Evolutionary conservation across 2,329 filamentous ascomycete genomes (phyloP), one percentile per base, ranked within the genome.

Genomic region (Colletotrichum viniferum): DNA sequence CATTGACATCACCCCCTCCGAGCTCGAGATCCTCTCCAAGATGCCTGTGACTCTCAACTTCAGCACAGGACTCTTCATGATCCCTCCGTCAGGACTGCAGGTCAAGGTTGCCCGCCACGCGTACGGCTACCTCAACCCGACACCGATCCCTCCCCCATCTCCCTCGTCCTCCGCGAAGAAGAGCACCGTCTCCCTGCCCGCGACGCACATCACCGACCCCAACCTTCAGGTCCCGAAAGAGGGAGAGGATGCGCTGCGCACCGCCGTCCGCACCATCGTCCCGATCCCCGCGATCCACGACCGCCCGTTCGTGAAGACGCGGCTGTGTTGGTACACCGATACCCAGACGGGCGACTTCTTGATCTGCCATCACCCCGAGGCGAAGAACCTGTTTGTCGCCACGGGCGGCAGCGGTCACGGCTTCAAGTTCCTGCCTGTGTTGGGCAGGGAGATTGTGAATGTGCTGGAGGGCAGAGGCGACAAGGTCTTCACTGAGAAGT

Each of bases 261-360:
- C 85, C 3, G 93, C 90, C 3, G 84, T 96, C 30, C 86, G 84
- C 14, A 87, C 91, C 74, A 88, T 94, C 79, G 86, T 94, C 6
- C 92, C 94, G 2, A 81, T 88, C 76, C 84, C 84, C 8, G 86
- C 87, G 12, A 86, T 94, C 21, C 87, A 87, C 65, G 86, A 88
- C 28, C 87, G 93, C 30, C 90, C 91, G 2, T 95, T 94, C 85
- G 84, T 85, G 73, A 86, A 87, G 69, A 93, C 91, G 3, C 87
- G 92, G 28, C 84, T 95, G 69, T 95, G 94, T 85, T 95, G 94
- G 94, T 95, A 95, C 82, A 92, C 91, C 7, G 94, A 95, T 84
- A 95, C 94, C 79, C 88, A 91, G 9, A 91, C 90, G 21, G 93
- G 91, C 26, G 92, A 95, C 81, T 95, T 94, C 85, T 87, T 95